phyloP scores from a whole-genome alignment of 306 rosid species.

The Amphicarpaea edgeworthii region DNA sequence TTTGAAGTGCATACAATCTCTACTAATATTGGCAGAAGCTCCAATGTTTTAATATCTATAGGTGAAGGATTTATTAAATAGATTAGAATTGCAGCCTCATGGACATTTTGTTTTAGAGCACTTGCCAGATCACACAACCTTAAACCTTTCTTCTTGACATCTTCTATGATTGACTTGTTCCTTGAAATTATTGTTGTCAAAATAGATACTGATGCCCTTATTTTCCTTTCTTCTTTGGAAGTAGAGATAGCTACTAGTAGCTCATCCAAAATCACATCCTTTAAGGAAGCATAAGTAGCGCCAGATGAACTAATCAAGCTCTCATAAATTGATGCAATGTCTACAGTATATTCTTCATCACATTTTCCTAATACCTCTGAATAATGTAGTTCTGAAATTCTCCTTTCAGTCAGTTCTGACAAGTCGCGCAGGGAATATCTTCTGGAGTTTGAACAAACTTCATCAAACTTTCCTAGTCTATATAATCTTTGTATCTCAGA shows the following conservation, averaged over 20 bases:
- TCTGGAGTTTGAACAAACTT: slow-evolving; percentile 51
- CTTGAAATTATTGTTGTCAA: slow-evolving; percentile 68
- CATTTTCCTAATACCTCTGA: slow-evolving; percentile 61
- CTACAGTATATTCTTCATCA: slow-evolving; percentile 60
- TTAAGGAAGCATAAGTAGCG: slow-evolving; percentile 56
- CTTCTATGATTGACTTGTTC: slow-evolving; percentile 70
- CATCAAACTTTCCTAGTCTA: slow-evolving; percentile 48
- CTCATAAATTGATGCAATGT: slow-evolving; percentile 68
- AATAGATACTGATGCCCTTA: slow-evolving; percentile 71
- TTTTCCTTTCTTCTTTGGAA: slow-evolving; percentile 72
- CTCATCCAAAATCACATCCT: slow-evolving; percentile 81
- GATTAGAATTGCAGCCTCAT: slow-evolving; percentile 79
- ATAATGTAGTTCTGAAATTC: slow-evolving; percentile 54
- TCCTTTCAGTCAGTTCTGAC: slow-evolving; percentile 49
- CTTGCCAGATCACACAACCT: slow-evolving; percentile 73
- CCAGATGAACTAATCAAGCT: slow-evolving; percentile 62
- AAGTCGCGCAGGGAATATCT: slow-evolving; percentile 55
- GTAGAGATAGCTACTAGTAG: slow-evolving; percentile 68
- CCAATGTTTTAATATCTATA: slow-evolving; percentile 67
- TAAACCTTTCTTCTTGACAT: slow-evolving; percentile 80
- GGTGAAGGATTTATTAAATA: slow-evolving; percentile 82
- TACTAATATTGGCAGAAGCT: slow-evolving; percentile 72
- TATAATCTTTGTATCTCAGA: slow-evolving; percentile 40
- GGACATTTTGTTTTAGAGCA: slow-evolving; percentile 79
- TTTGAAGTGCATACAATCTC: slow-evolving; percentile 70